phyloP scores from a whole-genome alignment of 306 rosid genomes.

The Medicago ruthenica region DNA sequence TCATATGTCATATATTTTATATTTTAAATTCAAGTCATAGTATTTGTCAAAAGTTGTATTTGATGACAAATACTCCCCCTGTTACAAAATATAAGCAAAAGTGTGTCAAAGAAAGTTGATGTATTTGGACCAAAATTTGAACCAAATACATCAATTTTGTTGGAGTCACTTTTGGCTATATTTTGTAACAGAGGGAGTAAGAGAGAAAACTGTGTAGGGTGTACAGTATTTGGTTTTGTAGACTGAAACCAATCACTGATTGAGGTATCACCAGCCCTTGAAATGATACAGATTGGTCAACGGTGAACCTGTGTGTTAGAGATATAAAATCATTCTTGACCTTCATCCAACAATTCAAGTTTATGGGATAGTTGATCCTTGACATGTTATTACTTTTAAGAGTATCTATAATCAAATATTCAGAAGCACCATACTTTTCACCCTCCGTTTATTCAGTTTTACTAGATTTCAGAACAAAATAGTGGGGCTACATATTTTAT shows the following conservation, averaged over 20 bases:
- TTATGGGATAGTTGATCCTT: constrained; percentile 30
- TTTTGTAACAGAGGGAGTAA: background rate
- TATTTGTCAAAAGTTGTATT: constrained; percentile 33
- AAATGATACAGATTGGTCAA: constrained; percentile 23
- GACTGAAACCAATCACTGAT: constrained; percentile 26
- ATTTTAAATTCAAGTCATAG: constrained; percentile 31
- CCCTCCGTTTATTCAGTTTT: background rate
- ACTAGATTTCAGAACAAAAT: background rate
- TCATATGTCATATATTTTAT: constrained; percentile 28
- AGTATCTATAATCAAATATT: background rate
- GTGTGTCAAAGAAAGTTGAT: too few species aligned
- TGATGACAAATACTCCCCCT: background rate
- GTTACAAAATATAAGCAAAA: too few species aligned
- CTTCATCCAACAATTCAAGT: constrained; percentile 9
- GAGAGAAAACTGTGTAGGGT: constrained; percentile 25
- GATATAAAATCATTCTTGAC: constrained; percentile 14
- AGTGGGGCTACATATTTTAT: constrained; percentile 10
- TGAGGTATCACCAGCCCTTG: constrained; percentile 28
- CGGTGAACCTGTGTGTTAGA: constrained; percentile 22
- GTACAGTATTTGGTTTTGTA: constrained; percentile 9
- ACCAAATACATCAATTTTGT: too few species aligned
- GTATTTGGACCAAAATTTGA: too few species aligned
- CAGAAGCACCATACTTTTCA: background rate
- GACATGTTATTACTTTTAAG: background rate
- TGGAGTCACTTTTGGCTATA: too few species aligned